Conservation (phyloP, 2,329 filamentous ascomycete genomes). For the Sclerotinia minor region DNA sequence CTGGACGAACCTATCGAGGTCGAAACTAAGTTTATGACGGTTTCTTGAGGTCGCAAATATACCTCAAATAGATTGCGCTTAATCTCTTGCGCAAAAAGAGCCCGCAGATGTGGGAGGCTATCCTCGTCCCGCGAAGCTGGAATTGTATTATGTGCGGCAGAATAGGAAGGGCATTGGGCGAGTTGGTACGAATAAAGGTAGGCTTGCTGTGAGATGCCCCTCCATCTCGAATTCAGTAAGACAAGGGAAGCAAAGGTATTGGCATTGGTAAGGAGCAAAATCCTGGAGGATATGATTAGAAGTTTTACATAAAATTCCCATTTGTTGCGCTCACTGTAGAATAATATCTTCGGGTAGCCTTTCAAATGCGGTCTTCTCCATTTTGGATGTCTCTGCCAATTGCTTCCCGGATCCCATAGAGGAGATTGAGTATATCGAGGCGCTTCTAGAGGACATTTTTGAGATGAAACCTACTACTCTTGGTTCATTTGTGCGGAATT, state of each 20-base stretch:
- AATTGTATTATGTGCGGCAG: conserved; percentile 48
- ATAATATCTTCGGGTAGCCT: conserved; percentile 68
- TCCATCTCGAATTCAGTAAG: conserved; percentile 66
- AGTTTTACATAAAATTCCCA: not conserved
- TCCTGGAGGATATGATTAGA: conserved; percentile 47
- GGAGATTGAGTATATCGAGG: conserved; percentile 20
- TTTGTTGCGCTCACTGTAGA: conserved; percentile 56
- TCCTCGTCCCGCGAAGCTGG: conserved; percentile 47
- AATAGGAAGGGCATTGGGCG: conserved; percentile 59
- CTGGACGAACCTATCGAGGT: conserved; percentile 82
- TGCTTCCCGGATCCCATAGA: conserved; percentile 6
- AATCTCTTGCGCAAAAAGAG: conserved; percentile 66
- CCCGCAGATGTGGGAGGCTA: conserved; percentile 60
- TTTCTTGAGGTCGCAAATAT: conserved; percentile 69
- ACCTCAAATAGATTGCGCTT: conserved; percentile 77
- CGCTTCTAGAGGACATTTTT: conserved; percentile 10
- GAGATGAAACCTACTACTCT: not conserved
- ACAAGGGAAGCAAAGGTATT: conserved; percentile 67
- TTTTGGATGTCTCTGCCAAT: conserved; percentile 11
- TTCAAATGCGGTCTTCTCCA: conserved; percentile 46
- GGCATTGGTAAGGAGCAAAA: conserved; percentile 59
- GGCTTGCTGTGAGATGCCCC: conserved; percentile 61
- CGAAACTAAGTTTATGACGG: conserved; percentile 76
- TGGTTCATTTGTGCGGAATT: conserved; percentile 6
- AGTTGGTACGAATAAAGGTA: conserved; percentile 65